Conservation (phyloP, 352 stramenopile genomes). For the Pythium volutum region DNA sequence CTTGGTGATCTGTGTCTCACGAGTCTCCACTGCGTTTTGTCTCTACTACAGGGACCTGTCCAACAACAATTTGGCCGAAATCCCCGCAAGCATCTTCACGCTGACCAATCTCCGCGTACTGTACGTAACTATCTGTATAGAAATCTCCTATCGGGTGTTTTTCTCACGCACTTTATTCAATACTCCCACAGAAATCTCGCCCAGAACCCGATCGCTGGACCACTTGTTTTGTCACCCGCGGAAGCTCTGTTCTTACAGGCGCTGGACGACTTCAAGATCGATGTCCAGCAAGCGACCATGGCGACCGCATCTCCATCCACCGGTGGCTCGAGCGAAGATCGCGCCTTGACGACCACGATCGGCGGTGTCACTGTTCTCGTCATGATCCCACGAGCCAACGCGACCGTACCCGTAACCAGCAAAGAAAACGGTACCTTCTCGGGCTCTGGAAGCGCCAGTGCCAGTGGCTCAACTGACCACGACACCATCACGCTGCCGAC, state of each 20-base stretch:
- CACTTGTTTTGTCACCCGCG: background rate
- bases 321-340: background rate
- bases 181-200: background rate
- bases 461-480: background rate
- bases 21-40: background rate
- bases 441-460: background rate
- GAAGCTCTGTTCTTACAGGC: background rate
- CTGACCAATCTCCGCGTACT: slow-evolving; percentile 2
- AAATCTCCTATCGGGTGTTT: background rate
- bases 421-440: no score
- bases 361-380: background rate
- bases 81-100: slow-evolving; percentile 1
- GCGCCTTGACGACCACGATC: background rate
- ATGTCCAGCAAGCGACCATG: background rate
- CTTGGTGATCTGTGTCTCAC: no score
- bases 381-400: no score
- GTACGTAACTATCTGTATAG: background rate
- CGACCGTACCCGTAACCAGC: no score
- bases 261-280: background rate
- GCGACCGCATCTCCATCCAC: background rate
- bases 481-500: background rate
- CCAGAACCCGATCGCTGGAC: background rate
- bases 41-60: slow-evolving; percentile 7
- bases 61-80: slow-evolving; percentile 5
- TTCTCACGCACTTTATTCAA: background rate